A percentile compares a stretch with the other conserved stretches of the same genome.
These are phyloP conservation scores for Pisolithus marmoratus DNA, from an alignment of 768 basidiomycete species.

Conservation along the genomic window DNA sequence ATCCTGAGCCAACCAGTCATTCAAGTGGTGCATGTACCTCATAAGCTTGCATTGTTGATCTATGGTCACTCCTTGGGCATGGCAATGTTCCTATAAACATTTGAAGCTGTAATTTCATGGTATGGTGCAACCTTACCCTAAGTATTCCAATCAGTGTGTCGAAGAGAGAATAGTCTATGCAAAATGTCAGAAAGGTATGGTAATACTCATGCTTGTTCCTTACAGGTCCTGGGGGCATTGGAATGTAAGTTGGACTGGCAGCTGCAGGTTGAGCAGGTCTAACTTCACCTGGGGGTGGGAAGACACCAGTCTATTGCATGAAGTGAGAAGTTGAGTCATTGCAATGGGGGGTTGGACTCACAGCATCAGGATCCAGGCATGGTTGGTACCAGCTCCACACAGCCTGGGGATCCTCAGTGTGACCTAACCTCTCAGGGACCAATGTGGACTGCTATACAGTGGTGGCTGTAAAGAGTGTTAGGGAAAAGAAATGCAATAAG, in stretches of 20 bases:
- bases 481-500: background rate
- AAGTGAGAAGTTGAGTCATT: background rate
- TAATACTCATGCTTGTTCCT: constrained; percentile 17
- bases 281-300: constrained; percentile 23
- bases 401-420: constrained; percentile 10
- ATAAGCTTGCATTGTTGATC: constrained; percentile 78
- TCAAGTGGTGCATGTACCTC: constrained; percentile 71
- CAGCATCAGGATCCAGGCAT: constrained; percentile 10
- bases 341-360: constrained; percentile 5
- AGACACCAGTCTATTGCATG: constrained; percentile 12
- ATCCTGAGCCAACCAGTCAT: constrained; percentile 76
- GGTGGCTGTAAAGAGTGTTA: constrained; percentile 15
- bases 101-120: constrained; percentile 5
- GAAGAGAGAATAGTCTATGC: constrained; percentile 59
- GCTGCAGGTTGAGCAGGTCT: constrained; percentile 17
- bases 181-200: background rate
- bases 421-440: constrained; percentile 19
- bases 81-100: constrained; percentile 59
- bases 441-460: constrained; percentile 11
- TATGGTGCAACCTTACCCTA: constrained; percentile 39
- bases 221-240: constrained; percentile 52
- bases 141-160: constrained; percentile 66
- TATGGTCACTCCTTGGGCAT: constrained; percentile 66
- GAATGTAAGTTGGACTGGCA: constrained; percentile 29
- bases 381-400: constrained; percentile 20